A percentile compares a stretch with the other conserved stretches of the same genome.
phyloP scores from a whole-genome alignment of 768 basidiomycete species.

The Tylopilus sp. region DNA sequence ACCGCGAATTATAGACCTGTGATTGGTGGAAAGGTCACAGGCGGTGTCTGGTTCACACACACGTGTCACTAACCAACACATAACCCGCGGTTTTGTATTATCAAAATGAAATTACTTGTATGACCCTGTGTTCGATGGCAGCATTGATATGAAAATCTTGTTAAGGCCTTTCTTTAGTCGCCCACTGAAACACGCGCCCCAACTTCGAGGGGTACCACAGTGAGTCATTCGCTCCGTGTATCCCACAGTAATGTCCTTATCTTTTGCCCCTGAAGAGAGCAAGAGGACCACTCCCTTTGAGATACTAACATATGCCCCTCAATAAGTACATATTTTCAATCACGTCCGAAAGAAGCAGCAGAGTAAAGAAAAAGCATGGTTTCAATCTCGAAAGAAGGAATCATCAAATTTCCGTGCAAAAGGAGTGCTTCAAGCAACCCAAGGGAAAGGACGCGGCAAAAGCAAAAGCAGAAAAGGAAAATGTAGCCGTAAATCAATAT shows the following conservation, averaged over 20 bases:
- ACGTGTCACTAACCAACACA: background rate
- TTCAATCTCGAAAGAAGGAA: background rate
- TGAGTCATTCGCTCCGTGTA: too few relatives aligned
- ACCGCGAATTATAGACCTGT: too few relatives aligned
- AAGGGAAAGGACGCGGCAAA: background rate
- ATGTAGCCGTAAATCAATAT: conserved; percentile 9
- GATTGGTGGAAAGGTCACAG: background rate
- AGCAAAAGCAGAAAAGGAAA: too few relatives aligned
- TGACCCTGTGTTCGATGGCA: background rate
- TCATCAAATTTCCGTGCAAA: background rate
- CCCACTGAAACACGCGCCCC: too few relatives aligned
- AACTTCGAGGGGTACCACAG: too few relatives aligned
- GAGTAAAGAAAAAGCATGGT: background rate
- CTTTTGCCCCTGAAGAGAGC: too few relatives aligned
- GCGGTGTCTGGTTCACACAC: background rate
- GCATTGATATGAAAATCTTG: too few relatives aligned
- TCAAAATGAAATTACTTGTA: background rate
- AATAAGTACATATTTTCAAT: background rate
- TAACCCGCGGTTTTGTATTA: background rate
- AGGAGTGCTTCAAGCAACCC: background rate
- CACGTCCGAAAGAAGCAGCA: background rate
- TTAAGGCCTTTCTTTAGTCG: too few relatives aligned
- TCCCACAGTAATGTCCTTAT: too few relatives aligned
- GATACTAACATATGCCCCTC: background rate
- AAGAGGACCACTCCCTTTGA: background rate